A percentile compares a stretch with the other conserved stretches of the same genome.
These are phyloP conservation scores for Xylariaceae sp. DNA, from an alignment of 2,329 filamentous ascomycete species.

Conservation along the genomic window DNA sequence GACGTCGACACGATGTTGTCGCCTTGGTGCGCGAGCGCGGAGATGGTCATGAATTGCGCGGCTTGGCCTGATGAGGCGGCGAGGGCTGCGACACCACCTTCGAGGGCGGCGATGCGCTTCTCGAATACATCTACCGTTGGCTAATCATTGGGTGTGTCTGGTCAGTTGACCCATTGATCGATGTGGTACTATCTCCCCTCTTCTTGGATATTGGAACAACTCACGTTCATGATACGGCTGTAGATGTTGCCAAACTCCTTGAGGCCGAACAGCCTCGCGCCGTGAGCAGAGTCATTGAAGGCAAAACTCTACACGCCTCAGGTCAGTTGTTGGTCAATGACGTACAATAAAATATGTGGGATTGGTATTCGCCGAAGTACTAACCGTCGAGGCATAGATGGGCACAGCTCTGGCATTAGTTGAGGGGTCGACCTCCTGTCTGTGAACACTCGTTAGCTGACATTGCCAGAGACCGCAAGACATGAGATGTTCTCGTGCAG, in stretches of 20 bases:
- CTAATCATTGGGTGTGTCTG: constrained; percentile 39
- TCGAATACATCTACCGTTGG: constrained; percentile 95
- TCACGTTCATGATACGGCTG: constrained; percentile 88
- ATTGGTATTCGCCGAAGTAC: constrained; percentile 10
- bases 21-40: constrained; percentile 76
- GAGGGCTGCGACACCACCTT: constrained; percentile 84
- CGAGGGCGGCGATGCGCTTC: constrained; percentile 91
- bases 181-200: too few relatives aligned
- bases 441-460: constrained; percentile 34
- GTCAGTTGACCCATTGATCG: constrained; percentile 1
- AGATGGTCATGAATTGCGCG: constrained; percentile 87
- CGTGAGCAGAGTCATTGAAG: constrained; percentile 96
- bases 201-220: neutral
- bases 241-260: constrained; percentile 99
- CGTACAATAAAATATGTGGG: neutral
- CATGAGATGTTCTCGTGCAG: neutral
- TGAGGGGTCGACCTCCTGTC: constrained; percentile 72
- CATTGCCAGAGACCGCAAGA: neutral
- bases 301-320: constrained; percentile 64
- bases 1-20: constrained; percentile 92
- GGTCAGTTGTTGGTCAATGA: constrained; percentile 5
- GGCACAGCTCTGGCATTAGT: constrained; percentile 90
- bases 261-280: constrained; percentile 89
- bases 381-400: constrained; percentile 85
- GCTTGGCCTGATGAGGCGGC: constrained; percentile 83